Evolutionary conservation across 108 stramenopile genomes (phyloP).

Genomic region (Cylindrotheca closterium): DNA sequence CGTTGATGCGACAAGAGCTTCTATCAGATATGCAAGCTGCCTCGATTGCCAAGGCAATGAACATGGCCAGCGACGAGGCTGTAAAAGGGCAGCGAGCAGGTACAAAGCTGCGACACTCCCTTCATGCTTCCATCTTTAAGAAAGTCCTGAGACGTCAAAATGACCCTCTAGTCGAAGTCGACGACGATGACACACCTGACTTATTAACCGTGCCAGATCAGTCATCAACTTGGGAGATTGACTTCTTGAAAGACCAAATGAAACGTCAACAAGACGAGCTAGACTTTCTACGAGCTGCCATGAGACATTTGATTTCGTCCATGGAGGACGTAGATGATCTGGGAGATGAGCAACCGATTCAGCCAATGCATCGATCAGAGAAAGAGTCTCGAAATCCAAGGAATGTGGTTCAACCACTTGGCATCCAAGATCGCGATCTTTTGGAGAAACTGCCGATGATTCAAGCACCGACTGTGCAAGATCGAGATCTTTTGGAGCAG

Average conservation of each 20-base stretch:
- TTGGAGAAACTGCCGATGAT: background rate
- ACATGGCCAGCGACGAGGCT: background rate
- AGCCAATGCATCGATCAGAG: background rate
- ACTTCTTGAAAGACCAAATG: conserved; percentile 5
- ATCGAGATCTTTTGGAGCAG: background rate
- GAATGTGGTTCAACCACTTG: background rate
- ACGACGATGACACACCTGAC: background rate
- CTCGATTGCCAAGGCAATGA: background rate
- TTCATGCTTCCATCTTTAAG: background rate
- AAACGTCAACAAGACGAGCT: conserved; percentile 6
- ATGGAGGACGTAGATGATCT: background rate
- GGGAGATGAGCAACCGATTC: background rate
- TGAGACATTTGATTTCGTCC: conserved; percentile 3
- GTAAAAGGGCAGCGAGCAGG: background rate
- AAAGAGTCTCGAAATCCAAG: background rate
- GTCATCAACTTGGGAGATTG: background rate
- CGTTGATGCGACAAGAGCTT: background rate
- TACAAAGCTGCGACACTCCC: background rate
- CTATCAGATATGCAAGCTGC: background rate
- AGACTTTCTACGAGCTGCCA: conserved; percentile 6
- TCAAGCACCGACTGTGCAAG: background rate
- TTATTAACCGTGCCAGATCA: background rate
- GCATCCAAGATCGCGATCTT: background rate
- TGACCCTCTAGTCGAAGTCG: background rate
- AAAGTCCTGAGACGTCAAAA: background rate